Base-by-base conservation (phyloP, 805 yeast species). In the Tetrapisispora arboricola region DNA sequence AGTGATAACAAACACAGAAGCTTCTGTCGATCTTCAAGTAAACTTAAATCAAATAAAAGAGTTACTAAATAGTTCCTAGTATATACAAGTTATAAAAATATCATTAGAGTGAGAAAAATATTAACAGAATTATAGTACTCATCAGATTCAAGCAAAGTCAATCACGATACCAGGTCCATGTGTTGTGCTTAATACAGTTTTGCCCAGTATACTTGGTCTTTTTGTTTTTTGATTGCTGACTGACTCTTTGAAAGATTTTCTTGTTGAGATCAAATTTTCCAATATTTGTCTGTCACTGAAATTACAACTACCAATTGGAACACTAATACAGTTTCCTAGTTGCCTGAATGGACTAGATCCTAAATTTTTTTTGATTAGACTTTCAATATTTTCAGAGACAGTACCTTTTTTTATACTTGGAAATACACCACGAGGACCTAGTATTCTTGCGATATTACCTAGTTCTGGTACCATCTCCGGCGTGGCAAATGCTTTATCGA, bases 361-460 rank as follows among this genome's bases (percentile, higher is more conserved):
- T 33, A 76, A 63, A 38, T 78, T 75, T 8, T 68, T 64, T 28
- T 61, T 54, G 44, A 88, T 70, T 43, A 80, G 63, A 7, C 60
- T 59, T 17, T 65, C 66, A 24, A 86, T 64, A 51, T 86, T 76
- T n/a, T 75, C 73, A 1, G 81, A 66, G 8, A 90, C 92, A 1
- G 96, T 87, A 15, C 95, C 95, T 56, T 78, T 82, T 65, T 86
- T 87, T 12, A 74, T 78, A 33, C 74, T 72, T 36, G 98, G 97
- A 84, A 88, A 80, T 50, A 92, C 70, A 19, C 94, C 95, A 54
- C 71, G 77, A 25, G 95, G 94, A 44, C 97, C 97, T 51, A 92
- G 71, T 10, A 73, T 66, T 54, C 87, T 75, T n/a, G 92, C 95
- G 18, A 85, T 66, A 47, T 71, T 72, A n/a, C 51, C 56, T 48